Evolutionary conservation across 345 rosid species (phyloP).

Genomic region (Brassica napus): DNA sequence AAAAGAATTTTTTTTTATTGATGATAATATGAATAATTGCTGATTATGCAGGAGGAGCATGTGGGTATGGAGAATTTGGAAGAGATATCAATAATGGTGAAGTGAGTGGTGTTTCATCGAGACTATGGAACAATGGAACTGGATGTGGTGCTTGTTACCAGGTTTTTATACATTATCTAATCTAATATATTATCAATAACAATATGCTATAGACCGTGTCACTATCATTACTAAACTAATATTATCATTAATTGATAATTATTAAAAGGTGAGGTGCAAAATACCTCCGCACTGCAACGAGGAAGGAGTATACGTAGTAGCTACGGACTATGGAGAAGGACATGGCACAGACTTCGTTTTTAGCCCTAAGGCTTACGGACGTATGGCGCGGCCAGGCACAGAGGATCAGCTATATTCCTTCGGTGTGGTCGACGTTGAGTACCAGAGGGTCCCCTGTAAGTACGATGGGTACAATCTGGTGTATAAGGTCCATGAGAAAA

Average conservation of each 20-base stretch:
- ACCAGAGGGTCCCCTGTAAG: slow-evolving; percentile 63
- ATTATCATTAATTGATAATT: neutral
- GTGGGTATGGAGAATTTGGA: slow-evolving; percentile 84
- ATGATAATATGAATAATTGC: neutral
- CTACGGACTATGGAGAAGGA: slow-evolving; percentile 86
- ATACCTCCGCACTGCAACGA: slow-evolving; percentile 55
- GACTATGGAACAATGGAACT: slow-evolving; percentile 67
- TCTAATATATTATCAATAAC: neutral
- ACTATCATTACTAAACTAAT: slow-evolving; percentile 2
- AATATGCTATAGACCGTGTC: neutral
- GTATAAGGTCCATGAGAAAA: slow-evolving; percentile 68
- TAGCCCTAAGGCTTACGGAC: slow-evolving; percentile 61
- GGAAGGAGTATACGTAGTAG: slow-evolving; percentile 64
- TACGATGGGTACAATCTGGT: slow-evolving; percentile 50
- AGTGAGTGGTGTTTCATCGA: slow-evolving; percentile 73
- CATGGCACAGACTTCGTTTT: slow-evolving; percentile 78
- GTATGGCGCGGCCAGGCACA: slow-evolving; percentile 48
- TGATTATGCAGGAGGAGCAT: slow-evolving; percentile 65
- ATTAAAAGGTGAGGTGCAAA: slow-evolving; percentile 70
- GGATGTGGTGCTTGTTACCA: slow-evolving; percentile 97
- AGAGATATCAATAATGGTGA: slow-evolving; percentile 68
- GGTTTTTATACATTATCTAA: slow-evolving; percentile 40
- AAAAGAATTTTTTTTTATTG: no score
- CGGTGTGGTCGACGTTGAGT: slow-evolving; percentile 80
- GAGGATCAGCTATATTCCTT: slow-evolving; percentile 51